Percentiles rank a stretch among this genome's conserved stretches.
Evolutionary conservation across 352 stramenopile genomes (phyloP).

Genomic region (Pythium dissimile): DNA sequence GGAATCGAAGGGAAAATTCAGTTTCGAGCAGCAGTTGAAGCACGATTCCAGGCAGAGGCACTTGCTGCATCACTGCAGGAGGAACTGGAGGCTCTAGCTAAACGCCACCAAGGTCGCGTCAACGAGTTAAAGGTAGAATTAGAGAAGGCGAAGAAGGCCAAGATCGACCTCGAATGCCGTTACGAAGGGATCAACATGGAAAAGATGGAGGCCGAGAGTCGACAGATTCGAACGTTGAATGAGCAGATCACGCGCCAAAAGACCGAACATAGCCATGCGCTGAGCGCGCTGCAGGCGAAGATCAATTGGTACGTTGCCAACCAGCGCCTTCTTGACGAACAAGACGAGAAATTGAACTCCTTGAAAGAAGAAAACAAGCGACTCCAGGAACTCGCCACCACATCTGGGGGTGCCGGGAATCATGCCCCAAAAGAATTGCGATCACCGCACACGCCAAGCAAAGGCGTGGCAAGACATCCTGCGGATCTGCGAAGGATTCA

Average conservation of each 20-base stretch:
- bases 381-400: neutral
- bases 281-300: conserved; percentile 69
- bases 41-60: conserved; percentile 55
- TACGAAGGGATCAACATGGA: conserved; percentile 71
- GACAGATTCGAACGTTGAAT: conserved; percentile 43
- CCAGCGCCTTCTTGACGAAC: conserved; percentile 70
- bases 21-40: conserved; percentile 57
- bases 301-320: conserved; percentile 86
- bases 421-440: neutral
- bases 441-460: conserved; percentile 3
- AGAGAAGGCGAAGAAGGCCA: conserved; percentile 77
- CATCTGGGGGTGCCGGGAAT: neutral
- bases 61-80: conserved; percentile 51
- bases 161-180: conserved; percentile 69
- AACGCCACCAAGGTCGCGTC: conserved; percentile 43
- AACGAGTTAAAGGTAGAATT: conserved; percentile 72
- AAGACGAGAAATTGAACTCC: conserved; percentile 56
- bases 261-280: conserved; percentile 44
- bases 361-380: conserved; percentile 28
- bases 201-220: conserved; percentile 52
- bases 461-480: conserved; percentile 18
- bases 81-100: conserved; percentile 36
- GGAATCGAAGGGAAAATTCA: conserved; percentile 32
- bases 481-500: conserved; percentile 73
- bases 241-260: conserved; percentile 38